Evolutionary conservation across 2,329 filamentous ascomycete genomes (phyloP), one percentile per base, ranked within the genome.

Genomic region (Nigrospora osmanthi): DNA sequence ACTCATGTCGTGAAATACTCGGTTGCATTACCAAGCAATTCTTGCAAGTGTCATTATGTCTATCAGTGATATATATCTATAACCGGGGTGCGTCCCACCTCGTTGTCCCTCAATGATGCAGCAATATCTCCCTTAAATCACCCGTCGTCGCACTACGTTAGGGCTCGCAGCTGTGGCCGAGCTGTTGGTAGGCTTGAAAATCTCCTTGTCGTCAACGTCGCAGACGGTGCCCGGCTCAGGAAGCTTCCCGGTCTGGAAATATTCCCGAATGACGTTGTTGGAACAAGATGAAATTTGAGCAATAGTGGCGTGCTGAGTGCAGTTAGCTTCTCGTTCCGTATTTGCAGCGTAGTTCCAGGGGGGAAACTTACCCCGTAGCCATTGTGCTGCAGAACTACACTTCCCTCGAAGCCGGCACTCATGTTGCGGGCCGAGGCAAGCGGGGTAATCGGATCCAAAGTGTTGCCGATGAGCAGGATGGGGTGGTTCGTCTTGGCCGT

Each of bases 371-470:
- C 49, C 14, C 55, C 55, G 28, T 43, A 49, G 3, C 56, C 57
- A 16, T 55, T 48, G 31, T 58, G 52, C 46, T 60, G 51, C 28
- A 60, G 46, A 31, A 59, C 51, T 6, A 54, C 54, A 42, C 60
- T 61, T 9, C 55, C 58, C 32, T 50, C 52, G 43, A 63, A 58
- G 1, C 42, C 45, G 12, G 49, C 42, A 28, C 55, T 60, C 48
- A 57, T 52, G 40, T 58, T 59, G 35, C 45, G 35, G 10, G 59
- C 61, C 32, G 58, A 60, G 3, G 43, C 48, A 6, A 62, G 30
- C 15, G 61, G 58, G 16, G 63, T 63, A n/a, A 53, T 49, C 1
- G 59, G 54, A 38, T 66, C 63, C 9, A 47, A 52, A 9, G 50
- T 52, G 37, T 58, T 63, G 4, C 55, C 54, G 5, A 63, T 35